Evolutionary conservation across 257 asterid genomes (phyloP).

Genomic region (Fraxinus pennsylvanica): DNA sequence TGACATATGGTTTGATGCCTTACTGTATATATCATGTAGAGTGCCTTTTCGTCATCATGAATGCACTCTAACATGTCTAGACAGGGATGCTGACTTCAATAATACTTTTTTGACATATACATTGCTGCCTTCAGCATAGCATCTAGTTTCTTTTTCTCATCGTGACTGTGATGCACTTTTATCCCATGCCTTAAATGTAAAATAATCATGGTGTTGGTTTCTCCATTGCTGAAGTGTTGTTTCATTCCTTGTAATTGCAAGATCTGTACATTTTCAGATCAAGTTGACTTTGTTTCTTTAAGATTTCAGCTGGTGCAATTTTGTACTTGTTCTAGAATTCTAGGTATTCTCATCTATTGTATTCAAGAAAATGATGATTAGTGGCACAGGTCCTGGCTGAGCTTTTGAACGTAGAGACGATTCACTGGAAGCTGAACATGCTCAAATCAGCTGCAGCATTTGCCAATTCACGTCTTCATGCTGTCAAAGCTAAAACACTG

Average conservation of each 20-base stretch:
- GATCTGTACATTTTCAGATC: not conserved
- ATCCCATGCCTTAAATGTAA: not conserved
- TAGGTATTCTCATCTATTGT: not conserved
- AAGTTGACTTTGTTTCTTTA: not conserved
- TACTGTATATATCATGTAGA: not conserved
- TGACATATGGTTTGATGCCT: not conserved
- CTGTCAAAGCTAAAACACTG: constrained; percentile 77
- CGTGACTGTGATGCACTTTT: not conserved
- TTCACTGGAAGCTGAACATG: constrained; percentile 67
- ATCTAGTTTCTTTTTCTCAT: not conserved
- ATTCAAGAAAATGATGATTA: constrained; percentile 40
- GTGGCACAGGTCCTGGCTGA: constrained; percentile 57
- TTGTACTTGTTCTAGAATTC: constrained; percentile 1
- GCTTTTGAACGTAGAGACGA: constrained; percentile 47
- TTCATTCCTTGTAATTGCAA: not conserved
- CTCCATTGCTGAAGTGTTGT: not conserved
- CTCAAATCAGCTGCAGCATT: constrained; percentile 71
- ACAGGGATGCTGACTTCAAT: not conserved
- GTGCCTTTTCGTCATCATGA: not conserved
- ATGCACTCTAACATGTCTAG: not conserved
- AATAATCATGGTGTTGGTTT: not conserved
- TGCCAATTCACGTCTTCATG: constrained; percentile 86
- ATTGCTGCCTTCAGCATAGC: not conserved
- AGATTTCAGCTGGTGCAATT: not conserved
- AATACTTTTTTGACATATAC: no score